Evolutionary conservation across 225 moss, liverwort and hornwort species (phyloP).

Genomic region (Sphagnum contortum): DNA sequence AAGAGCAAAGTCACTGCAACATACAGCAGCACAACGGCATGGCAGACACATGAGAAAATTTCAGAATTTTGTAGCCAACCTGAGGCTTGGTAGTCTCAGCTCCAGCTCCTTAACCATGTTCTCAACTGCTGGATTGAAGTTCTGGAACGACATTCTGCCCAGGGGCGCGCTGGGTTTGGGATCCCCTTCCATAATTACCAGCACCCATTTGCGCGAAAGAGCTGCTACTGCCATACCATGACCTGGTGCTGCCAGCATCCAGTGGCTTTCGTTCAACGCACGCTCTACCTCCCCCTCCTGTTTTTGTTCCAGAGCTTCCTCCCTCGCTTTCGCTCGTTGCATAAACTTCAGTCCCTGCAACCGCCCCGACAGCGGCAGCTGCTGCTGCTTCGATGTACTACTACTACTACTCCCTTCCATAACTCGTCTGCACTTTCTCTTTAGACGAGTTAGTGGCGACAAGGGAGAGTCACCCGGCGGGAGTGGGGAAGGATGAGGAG

Average conservation of each 20-base stretch:
- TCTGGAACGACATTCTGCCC: constrained; percentile 79
- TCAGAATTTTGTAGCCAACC: constrained; percentile 6
- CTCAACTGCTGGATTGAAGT: constrained; percentile 56
- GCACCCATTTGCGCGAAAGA: constrained; percentile 31
- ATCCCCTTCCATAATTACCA: constrained; percentile 61
- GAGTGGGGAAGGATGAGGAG: too few relatives aligned
- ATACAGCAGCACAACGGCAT: too few relatives aligned
- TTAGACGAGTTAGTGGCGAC: too few relatives aligned
- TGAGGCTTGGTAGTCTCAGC: constrained; percentile 35
- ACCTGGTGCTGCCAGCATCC: constrained; percentile 20
- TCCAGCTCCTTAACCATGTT: constrained; percentile 42
- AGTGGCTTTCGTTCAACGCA: constrained; percentile 29
- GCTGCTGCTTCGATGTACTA: too few relatives aligned
- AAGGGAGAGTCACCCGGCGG: too few relatives aligned
- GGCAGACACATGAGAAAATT: too few relatives aligned
- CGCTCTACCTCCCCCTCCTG: constrained; percentile 11
- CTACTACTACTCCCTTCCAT: too few relatives aligned
- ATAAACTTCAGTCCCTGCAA: constrained; percentile 45
- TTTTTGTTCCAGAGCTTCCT: constrained; percentile 24
- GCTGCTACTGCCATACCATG: constrained; percentile 5
- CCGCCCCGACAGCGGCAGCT: constrained; percentile 27
- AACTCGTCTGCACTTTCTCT: too few relatives aligned
- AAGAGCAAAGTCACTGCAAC: too few relatives aligned
- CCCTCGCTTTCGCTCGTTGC: constrained; percentile 44
- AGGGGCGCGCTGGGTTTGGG: constrained; percentile 57